These are phyloP conservation scores for Candida sakaeoensis DNA, from an alignment of 805 yeast species.

Conservation along the genomic window DNA sequence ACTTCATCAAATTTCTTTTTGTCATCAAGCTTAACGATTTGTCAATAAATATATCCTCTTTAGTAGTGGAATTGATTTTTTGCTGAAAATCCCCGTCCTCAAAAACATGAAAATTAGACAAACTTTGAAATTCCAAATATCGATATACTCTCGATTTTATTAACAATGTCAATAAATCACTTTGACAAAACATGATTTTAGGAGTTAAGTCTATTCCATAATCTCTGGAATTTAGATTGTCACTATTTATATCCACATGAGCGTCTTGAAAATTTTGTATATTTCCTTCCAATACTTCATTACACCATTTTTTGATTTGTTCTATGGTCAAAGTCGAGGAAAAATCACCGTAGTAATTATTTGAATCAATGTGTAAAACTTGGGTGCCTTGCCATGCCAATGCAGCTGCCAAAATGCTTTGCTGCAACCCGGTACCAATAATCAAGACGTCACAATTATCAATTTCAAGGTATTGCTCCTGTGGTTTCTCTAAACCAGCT, in stretches of 20 bases:
- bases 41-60: conserved; percentile 91
- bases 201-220: conserved; percentile 90
- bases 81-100: conserved; percentile 84
- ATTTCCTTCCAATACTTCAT: conserved; percentile 53
- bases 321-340: conserved; percentile 83
- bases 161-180: conserved; percentile 77
- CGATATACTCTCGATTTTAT: conserved; percentile 84
- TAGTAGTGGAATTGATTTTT: conserved; percentile 66
- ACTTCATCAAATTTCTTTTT: conserved; percentile 85
- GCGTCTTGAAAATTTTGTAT: conserved; percentile 61
- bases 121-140: conserved; percentile 87
- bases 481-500: conserved; percentile 76
- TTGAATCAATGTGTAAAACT: conserved; percentile 84
- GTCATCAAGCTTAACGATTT: conserved; percentile 70
- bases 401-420: conserved; percentile 87
- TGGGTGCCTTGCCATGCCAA: conserved; percentile 98
- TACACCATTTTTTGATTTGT: conserved; percentile 81
- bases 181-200: conserved; percentile 80
- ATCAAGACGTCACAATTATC: conserved; percentile 77
- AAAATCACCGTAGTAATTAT: conserved; percentile 84
- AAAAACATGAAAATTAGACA: conserved; percentile 87
- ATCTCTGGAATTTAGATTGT: conserved; percentile 57
- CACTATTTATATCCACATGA: conserved; percentile 69
- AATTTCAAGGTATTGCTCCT: conserved; percentile 59
- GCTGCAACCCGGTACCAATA: conserved; percentile 89